Base-by-base conservation (phyloP, 1,284 basidiomycete genomes). In the Golubevia sp. region DNA sequence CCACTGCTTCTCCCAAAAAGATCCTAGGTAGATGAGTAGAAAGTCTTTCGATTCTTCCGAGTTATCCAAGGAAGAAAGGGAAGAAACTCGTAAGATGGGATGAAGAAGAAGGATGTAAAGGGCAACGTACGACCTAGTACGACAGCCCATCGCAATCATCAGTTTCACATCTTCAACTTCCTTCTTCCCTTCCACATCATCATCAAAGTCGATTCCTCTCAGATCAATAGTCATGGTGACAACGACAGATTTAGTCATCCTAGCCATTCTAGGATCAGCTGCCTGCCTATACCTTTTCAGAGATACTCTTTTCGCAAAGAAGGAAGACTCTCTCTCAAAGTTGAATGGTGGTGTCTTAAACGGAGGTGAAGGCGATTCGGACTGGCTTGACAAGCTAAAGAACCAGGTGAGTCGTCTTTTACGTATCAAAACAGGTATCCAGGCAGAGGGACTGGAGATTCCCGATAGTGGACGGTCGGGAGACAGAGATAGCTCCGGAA, bases 221-320 rank as follows among this genome's bases (percentile, higher is more conserved):
- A n/a, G n/a, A n/a, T n/a, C n/a, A n/a, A n/a, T n/a, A n/a, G n/a
- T n/a, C n/a, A n/a, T n/a, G n/a, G n/a, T n/a, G n/a, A n/a, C 55
- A 50, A 38, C 48, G 8, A 58, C 56, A 15, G 61, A 62, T 30
- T 57, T 62, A 24, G 15, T 62, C 61, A 50, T 62, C 26, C 56
- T 62, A 24, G 54, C 66, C 62, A 58, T 71, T 26, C 73, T 61
- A 24, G 68, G 66, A 55, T 50, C 72, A 53, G 62, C 74, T 4
- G 77, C 75, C 50, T 58, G 68, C 55, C 67, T 79, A 49, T 79
- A 77, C 58, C 70, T 79, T 62, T 77, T 76, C 68, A 66, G 67
- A 38, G 74, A 70, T 49, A 59, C 44, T 30, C 56, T 77, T 54
- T 70, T 76, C 26, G 62, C 67, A 24, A 61, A 64, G 15, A 63